Base-by-base conservation (phyloP, 2,329 filamentous ascomycete genomes). In the Aspergillus sp. region DNA sequence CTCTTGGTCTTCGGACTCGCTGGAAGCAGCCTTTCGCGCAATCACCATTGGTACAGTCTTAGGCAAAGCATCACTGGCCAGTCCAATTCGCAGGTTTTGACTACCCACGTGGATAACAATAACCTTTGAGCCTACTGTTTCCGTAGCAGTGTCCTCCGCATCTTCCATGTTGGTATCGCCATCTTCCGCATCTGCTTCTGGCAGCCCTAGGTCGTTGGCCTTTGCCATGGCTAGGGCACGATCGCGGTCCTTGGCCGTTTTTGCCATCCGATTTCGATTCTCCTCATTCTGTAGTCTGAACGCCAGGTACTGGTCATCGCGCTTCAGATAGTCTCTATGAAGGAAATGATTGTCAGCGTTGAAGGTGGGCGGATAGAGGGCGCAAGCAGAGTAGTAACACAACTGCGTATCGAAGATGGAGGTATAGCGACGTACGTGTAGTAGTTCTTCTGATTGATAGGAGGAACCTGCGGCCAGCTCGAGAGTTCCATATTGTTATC, bases 371-470 rank as follows among this genome's bases (percentile, higher is more conserved):
- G 15, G 8, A 13, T 41, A n/a, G n/a, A 23, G 41, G 2, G 47
- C 19, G 2, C 10, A 52, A 38, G 17, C 23, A 3, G 1, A 8
- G 23, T 23, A 49, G 41, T 23, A 15, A 21, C 41, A 23, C 0
- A 3, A 44, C 11, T 10, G 41, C 19, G 19, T 21, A 44, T 44
- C 10, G 2, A 21, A 21, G 7, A 38, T 19, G 27, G 6, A 23
- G 32, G 36, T 11, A 19, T 15, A 5, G 32, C 13, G 21, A 81
- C 88, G 63, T 83, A 95, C 91, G 93, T 96, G 77, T 97, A 97
- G 78, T 99, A 99, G 77, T 99, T 99, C 82, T 99, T 99, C 77
- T 99, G 95, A 75, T 99, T 99, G 78, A 99, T 99, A 70, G 95
- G 91, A 47, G 86, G 84, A 60, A 96, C 88, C 72, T 95, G 90